Evolutionary conservation across 164 flowering plant species (phyloP), one percentile per base, ranked within the genome.

Genomic region (Cinnamomum chago): DNA sequence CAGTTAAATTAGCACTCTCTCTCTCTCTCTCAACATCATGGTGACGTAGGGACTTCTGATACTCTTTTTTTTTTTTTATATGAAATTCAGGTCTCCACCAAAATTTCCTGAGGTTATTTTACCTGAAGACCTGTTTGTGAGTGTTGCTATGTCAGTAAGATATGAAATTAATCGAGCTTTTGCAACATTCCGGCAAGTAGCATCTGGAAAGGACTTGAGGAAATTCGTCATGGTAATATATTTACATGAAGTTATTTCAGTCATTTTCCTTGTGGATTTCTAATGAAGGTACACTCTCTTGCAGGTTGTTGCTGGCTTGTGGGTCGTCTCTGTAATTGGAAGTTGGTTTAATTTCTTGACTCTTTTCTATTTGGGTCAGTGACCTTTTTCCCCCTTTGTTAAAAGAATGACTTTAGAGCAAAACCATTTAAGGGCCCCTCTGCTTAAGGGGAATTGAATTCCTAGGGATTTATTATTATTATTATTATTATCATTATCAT

Each of bases 91-190:
- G 84, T 77, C 92, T 33, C 86, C 86, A 0, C 89, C 89, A 4
- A 80, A 75, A 28, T 84, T 90, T 33, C 97, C 98, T 1, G 90
- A 86, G 60, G 79, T 89, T 70, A 76, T 71, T 35, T 70, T 94
- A 68, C 91, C 94, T 5, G 92, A 89, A 77, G 90, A 86, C 17
- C 78, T 89, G n/a, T 81, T 87, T 72, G 77, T 76, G 65, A 78
- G 82, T 70, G 62, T 89, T 77, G 92, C 92, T 24, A 74, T 86
- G 40, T 79, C 83, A 1, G 24, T 84, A 62, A 82, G 81, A 73
- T 51, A 67, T 79, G 88, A 84, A 79, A 40, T 85, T 30, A 85
- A 84, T 40, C 80, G 73, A 20, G 88, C 81, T 9, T 74, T 84
- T 68, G 78, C 75, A 65, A 73, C 74, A 14, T 79, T 87, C 71